phyloP scores from a whole-genome alignment of 768 basidiomycete genomes.

The Floccularia luteovirens region DNA sequence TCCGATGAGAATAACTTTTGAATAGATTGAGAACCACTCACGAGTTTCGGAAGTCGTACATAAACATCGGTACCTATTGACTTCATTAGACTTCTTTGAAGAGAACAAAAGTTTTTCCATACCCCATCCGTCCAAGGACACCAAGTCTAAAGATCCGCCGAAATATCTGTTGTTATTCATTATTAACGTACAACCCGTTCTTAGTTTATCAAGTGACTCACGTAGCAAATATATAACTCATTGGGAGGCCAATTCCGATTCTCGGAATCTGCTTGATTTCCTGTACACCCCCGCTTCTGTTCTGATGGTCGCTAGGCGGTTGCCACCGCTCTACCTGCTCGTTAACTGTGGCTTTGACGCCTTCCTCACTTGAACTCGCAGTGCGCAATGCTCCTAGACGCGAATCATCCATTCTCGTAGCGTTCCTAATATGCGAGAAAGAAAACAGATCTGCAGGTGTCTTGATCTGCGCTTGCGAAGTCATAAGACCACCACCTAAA shows the following conservation, averaged over 20 bases:
- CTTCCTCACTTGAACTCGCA: slow-evolving; percentile 50
- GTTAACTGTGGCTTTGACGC: slow-evolving; percentile 70
- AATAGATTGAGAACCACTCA: slow-evolving; percentile 22
- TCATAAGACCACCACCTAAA: slow-evolving; percentile 65
- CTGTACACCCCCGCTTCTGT: slow-evolving; percentile 19
- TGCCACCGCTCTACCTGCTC: slow-evolving; percentile 63
- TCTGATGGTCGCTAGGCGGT: slow-evolving; percentile 12
- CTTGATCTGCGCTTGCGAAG: slow-evolving; percentile 36
- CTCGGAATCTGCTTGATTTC: slow-evolving; percentile 49
- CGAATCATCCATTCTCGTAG: slow-evolving; percentile 56
- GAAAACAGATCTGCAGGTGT: slow-evolving; percentile 79
- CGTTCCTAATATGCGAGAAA: slow-evolving; percentile 81
- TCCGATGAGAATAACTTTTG: background rate
- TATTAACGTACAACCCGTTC: background rate
- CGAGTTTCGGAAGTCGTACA: slow-evolving; percentile 73
- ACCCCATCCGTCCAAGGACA: slow-evolving; percentile 84
- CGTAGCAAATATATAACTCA: slow-evolving; percentile 87
- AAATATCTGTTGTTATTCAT: slow-evolving; percentile 50
- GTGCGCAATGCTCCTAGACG: slow-evolving; percentile 63
- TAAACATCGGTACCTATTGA: slow-evolving; percentile 76
- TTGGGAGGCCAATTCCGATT: slow-evolving; percentile 79
- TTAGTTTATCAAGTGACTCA: slow-evolving; percentile 21
- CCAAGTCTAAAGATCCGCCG: slow-evolving; percentile 71
- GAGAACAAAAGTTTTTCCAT: slow-evolving; percentile 15
- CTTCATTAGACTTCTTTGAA: slow-evolving; percentile 1